phyloP scores from a whole-genome alignment of 257 asterid genomes.

The Parsonsia alboflavescens region DNA sequence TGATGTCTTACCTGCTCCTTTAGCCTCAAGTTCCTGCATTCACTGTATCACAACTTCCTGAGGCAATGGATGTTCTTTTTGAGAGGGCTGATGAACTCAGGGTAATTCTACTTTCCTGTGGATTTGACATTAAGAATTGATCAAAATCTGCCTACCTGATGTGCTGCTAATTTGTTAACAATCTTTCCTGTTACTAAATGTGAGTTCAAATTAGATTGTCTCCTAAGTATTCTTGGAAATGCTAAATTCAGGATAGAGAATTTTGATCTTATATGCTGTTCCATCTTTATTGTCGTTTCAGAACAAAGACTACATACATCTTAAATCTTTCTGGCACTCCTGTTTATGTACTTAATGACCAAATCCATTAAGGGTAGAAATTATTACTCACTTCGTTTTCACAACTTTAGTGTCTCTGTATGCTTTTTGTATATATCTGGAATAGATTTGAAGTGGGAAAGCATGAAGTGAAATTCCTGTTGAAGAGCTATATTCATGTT shows the following conservation, averaged over 20 bases:
- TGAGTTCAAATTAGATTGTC: neutral
- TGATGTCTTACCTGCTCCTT: constrained; percentile 52
- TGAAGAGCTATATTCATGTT: neutral
- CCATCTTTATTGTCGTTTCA: neutral
- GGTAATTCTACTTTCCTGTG: constrained; percentile 34
- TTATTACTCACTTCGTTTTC: neutral
- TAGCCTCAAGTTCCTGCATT: constrained; percentile 87
- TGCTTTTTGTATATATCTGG: neutral
- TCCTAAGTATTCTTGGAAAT: neutral
- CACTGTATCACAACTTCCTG: constrained; percentile 69
- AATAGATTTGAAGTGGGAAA: constrained; percentile 4
- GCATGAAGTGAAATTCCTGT: neutral
- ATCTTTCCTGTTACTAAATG: neutral
- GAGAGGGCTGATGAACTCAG: constrained; percentile 47
- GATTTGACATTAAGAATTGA: neutral
- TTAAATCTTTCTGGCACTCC: neutral
- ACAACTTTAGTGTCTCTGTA: neutral
- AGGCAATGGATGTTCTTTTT: constrained; percentile 78
- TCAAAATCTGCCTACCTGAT: neutral
- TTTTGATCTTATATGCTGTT: neutral
- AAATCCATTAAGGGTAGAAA: neutral
- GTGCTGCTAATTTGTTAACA: neutral
- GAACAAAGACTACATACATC: neutral
- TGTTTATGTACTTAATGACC: neutral
- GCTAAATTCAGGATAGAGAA: neutral